phyloP scores from a whole-genome alignment of 2,329 filamentous ascomycete genomes.

The Phaeosphaeriaceae sp. region DNA sequence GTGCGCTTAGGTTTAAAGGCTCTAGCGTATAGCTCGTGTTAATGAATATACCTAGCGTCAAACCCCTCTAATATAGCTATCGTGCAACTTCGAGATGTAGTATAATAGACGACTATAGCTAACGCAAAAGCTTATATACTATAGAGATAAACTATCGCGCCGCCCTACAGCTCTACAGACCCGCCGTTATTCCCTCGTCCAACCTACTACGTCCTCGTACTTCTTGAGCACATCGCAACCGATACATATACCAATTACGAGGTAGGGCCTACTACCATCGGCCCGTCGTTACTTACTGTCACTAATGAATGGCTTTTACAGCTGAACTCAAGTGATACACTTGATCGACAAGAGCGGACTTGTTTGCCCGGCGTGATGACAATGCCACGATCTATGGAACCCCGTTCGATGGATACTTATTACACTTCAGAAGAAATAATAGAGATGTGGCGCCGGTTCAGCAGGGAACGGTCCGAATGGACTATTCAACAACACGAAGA shows the following conservation, averaged over 20 bases:
- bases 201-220: conserved; percentile 14
- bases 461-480: too few species aligned
- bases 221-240: conserved; percentile 13
- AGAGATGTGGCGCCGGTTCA: too few species aligned
- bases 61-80: background rate
- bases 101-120: conserved; percentile 5
- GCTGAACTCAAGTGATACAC: too few species aligned
- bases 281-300: too few species aligned
- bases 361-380: too few species aligned
- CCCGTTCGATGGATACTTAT: too few species aligned
- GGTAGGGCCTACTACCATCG: too few species aligned
- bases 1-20: conserved; percentile 1
- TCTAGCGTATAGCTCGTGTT: conserved; percentile 3
- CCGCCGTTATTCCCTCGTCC: conserved; percentile 5
- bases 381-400: too few species aligned
- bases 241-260: conserved; percentile 1
- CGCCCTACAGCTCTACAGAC: conserved; percentile 10
- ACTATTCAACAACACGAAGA: too few species aligned
- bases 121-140: conserved; percentile 10
- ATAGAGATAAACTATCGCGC: conserved; percentile 11
- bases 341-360: too few species aligned
- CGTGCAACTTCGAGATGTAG: background rate
- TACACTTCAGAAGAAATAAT: too few species aligned
- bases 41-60: background rate
- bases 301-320: too few species aligned